These are phyloP conservation scores for Botrytis fabae DNA, from an alignment of 2,329 filamentous ascomycete species.

Conservation along the genomic window DNA sequence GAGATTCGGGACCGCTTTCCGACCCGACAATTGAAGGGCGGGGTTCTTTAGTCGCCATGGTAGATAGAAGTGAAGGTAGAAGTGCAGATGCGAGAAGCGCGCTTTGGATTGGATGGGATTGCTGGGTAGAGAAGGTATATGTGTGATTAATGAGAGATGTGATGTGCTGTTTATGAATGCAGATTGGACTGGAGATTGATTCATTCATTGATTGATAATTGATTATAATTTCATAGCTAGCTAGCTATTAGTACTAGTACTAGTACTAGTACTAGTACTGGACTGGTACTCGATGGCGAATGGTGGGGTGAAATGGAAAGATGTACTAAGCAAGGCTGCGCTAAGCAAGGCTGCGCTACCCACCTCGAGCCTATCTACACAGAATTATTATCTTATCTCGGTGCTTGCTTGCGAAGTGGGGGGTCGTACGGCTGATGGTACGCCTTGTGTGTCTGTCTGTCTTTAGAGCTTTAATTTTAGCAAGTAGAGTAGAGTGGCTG, in stretches of 20 bases:
- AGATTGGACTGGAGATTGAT: background rate
- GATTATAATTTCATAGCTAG: background rate
- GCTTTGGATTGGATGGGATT: background rate
- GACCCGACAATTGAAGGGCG: slow-evolving; percentile 72
- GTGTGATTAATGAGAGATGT: background rate
- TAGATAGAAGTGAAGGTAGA: too few relatives aligned
- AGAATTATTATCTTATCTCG: background rate
- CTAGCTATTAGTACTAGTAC: background rate
- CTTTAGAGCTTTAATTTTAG: background rate
- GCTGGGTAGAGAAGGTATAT: background rate
- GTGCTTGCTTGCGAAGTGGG: background rate
- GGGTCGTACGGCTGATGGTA: background rate
- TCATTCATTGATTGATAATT: background rate
- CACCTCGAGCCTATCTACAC: too few relatives aligned
- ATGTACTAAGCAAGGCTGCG: slow-evolving; percentile 13
- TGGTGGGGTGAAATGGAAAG: slow-evolving; percentile 1
- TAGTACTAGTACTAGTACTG: too few relatives aligned
- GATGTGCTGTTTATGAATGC: background rate
- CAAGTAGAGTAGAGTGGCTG: too few relatives aligned
- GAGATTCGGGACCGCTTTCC: slow-evolving; percentile 69
- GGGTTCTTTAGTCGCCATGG: slow-evolving; percentile 35
- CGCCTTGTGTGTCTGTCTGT: background rate
- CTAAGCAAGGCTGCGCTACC: slow-evolving; percentile 12
- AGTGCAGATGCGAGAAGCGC: background rate
- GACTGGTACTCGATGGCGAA: background rate